Conservation (phyloP, 192 early-diverging fungal genomes). For the Umbelopsis sp. region DNA sequence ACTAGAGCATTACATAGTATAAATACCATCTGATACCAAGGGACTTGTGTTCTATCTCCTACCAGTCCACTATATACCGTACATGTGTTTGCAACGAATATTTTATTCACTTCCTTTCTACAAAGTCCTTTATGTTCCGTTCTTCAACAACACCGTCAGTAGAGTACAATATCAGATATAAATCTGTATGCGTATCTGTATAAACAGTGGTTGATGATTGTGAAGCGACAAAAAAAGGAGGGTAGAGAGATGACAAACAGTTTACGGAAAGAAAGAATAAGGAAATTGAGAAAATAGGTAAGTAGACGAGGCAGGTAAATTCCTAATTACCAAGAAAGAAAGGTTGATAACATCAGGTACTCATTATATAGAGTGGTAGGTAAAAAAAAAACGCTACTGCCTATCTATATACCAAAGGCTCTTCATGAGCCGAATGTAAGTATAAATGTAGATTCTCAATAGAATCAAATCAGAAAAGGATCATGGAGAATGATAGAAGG, state of each 20-base stretch:
- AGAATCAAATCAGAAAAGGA: conserved; percentile 1
- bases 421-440: not conserved
- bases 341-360: not conserved
- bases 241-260: not conserved
- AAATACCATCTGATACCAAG: too few species aligned
- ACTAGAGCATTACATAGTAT: too few species aligned
- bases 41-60: too few species aligned
- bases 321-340: not conserved
- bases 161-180: too few species aligned
- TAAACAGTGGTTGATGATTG: not conserved
- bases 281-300: not conserved
- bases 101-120: too few species aligned
- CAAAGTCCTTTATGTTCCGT: too few species aligned
- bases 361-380: not conserved
- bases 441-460: not conserved
- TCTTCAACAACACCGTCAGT: too few species aligned
- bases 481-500: not conserved
- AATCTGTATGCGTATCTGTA: not conserved
- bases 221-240: not conserved
- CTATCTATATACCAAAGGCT: not conserved
- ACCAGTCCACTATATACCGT: too few species aligned
- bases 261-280: not conserved
- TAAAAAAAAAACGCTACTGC: too few species aligned
- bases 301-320: not conserved
- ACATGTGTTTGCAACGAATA: too few species aligned